phyloP scores from a whole-genome alignment of 768 basidiomycete species.

The Pleurotus pulmonarius region DNA sequence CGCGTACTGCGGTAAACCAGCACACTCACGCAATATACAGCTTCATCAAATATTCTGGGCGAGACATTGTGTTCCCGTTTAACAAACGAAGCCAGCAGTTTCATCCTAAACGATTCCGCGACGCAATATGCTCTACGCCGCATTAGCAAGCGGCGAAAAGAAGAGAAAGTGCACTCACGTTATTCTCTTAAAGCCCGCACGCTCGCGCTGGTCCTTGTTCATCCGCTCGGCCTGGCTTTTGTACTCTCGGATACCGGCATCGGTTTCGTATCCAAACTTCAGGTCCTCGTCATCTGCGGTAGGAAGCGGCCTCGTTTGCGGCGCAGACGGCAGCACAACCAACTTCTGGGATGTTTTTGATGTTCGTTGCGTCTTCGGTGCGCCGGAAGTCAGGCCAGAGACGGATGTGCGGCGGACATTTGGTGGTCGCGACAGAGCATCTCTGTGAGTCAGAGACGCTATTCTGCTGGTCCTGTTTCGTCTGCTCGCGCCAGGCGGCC shows the following conservation, averaged over 20 bases:
- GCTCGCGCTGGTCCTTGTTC: slow-evolving; percentile 80
- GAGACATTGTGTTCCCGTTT: slow-evolving; percentile 92
- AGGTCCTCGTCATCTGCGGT: slow-evolving; percentile 44
- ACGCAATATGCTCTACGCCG: slow-evolving; percentile 89
- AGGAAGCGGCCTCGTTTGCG: slow-evolving; percentile 74
- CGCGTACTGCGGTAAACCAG: slow-evolving; percentile 1
- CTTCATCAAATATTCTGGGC: slow-evolving; percentile 89
- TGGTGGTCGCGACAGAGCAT: not conserved
- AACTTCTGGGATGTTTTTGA: slow-evolving; percentile 92
- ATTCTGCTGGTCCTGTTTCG: not conserved
- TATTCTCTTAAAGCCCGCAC: slow-evolving; percentile 48
- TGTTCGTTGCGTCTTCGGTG: slow-evolving; percentile 65
- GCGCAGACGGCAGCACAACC: slow-evolving; percentile 85
- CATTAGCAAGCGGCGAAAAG: not conserved
- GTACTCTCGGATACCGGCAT: slow-evolving; percentile 66
- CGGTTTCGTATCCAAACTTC: slow-evolving; percentile 62
- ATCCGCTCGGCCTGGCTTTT: slow-evolving; percentile 87
- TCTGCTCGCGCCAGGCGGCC: not conserved
- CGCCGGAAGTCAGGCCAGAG: slow-evolving; percentile 30
- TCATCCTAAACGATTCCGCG: slow-evolving; percentile 83
- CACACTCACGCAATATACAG: slow-evolving; percentile 78
- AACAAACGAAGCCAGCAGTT: slow-evolving; percentile 76
- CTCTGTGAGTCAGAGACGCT: not conserved
- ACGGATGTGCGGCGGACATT: slow-evolving; percentile 33
- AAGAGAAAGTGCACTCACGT: not conserved